These are phyloP conservation scores for Russula brevipes DNA, from an alignment of 768 basidiomycete genomes.

Conservation along the genomic window DNA sequence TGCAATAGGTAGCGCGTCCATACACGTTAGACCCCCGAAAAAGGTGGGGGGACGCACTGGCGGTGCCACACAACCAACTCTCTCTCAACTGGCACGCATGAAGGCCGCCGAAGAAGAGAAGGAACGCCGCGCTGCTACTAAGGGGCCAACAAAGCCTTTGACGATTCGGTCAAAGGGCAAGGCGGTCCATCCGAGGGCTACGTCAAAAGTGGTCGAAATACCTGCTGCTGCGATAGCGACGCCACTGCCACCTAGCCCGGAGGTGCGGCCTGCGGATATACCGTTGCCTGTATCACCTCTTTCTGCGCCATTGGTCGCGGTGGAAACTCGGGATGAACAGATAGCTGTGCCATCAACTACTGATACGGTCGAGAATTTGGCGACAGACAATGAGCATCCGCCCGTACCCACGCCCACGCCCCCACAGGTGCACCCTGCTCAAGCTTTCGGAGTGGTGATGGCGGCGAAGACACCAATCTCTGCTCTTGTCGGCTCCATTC, in stretches of 20 bases:
- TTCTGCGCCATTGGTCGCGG: background rate
- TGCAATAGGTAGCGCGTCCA: background rate
- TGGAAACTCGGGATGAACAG: background rate
- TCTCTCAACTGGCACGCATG: slow-evolving; percentile 25
- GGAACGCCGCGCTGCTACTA: slow-evolving; percentile 11
- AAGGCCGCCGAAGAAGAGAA: slow-evolving; percentile 22
- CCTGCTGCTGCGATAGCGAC: slow-evolving; percentile 1
- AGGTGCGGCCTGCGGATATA: slow-evolving; percentile 14
- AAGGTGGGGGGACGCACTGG: slow-evolving; percentile 18
- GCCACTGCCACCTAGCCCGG: slow-evolving; percentile 12
- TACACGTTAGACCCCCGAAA: background rate
- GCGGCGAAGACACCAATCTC: slow-evolving; percentile 55
- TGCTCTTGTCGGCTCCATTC: slow-evolving; percentile 48
- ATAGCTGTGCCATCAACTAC: background rate
- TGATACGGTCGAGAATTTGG: background rate
- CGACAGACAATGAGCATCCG: background rate
- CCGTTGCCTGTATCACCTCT: slow-evolving; percentile 19
- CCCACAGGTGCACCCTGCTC: background rate
- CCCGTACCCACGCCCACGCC: slow-evolving; percentile 1
- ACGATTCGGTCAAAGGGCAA: background rate
- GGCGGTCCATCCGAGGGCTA: background rate
- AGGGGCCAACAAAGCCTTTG: slow-evolving; percentile 11
- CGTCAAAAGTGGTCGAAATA: slow-evolving; percentile 4
- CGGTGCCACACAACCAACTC: slow-evolving; percentile 24
- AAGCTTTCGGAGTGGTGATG: background rate